These are phyloP conservation scores for Alternaria sp. DNA, from an alignment of 2,329 filamentous ascomycete species.

Conservation along the genomic window DNA sequence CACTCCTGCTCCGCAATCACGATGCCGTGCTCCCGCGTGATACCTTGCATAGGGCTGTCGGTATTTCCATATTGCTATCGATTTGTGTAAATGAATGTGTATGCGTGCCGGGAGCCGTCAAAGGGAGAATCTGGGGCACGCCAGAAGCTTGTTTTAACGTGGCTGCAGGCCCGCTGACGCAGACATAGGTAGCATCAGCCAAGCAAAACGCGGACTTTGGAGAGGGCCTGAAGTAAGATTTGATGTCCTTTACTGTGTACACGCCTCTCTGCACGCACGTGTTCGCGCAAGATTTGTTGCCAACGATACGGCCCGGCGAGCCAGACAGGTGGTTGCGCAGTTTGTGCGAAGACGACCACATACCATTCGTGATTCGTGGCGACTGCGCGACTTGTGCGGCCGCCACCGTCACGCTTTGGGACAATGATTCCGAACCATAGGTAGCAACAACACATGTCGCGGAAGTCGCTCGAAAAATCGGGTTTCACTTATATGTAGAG, in stretches of 20 bases:
- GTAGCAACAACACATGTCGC: constrained; percentile 27
- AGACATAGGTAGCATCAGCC: constrained; percentile 1
- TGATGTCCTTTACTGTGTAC: not conserved
- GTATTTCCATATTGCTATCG: constrained; percentile 16
- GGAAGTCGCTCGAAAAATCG: constrained; percentile 2
- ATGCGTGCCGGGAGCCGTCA: not conserved
- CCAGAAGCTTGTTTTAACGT: constrained; percentile 24
- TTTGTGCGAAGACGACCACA: constrained; percentile 31
- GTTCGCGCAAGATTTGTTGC: constrained; percentile 6
- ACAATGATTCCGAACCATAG: constrained; percentile 9
- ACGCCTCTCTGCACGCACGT: constrained; percentile 7
- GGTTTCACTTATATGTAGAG: not conserved
- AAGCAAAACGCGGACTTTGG: not conserved
- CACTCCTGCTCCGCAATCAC: not conserved
- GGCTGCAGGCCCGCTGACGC: constrained; percentile 11
- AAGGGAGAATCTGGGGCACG: constrained; percentile 11
- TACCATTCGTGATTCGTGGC: constrained; percentile 5
- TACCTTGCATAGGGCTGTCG: constrained; percentile 2
- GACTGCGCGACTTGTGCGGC: constrained; percentile 38
- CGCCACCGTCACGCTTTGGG: constrained; percentile 16
- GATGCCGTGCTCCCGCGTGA: constrained; percentile 4
- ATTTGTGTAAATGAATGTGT: constrained; percentile 9
- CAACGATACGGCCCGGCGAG: not conserved
- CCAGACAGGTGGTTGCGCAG: constrained; percentile 19
- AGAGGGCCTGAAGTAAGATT: not conserved